Evolutionary conservation across 345 rosid species (phyloP).

Genomic region (Laguncularia racemosa): DNA sequence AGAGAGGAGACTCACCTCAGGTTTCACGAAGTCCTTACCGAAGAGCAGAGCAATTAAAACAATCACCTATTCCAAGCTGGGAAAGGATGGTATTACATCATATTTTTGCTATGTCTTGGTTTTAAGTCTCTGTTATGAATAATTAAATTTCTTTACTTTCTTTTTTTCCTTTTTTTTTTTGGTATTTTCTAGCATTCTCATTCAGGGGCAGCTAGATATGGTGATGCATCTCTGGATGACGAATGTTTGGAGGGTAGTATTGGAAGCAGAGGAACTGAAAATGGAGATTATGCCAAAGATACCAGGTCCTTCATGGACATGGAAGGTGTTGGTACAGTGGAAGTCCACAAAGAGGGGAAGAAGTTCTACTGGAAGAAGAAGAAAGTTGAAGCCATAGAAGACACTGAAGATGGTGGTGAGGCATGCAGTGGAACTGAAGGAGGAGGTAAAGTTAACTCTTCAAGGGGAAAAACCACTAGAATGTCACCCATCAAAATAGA

Average conservation of each 20-base stretch:
- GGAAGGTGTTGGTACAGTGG: conserved; percentile 63
- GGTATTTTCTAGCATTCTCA: conserved; percentile 29
- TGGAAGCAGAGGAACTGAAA: conserved; percentile 28
- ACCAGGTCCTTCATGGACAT: conserved; percentile 36
- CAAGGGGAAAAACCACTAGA: conserved; percentile 28
- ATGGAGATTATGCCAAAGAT: conserved; percentile 34
- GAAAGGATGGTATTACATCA: conserved; percentile 53
- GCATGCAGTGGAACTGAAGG: conserved; percentile 85
- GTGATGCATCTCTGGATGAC: conserved; percentile 27
- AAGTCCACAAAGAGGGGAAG: conserved; percentile 52
- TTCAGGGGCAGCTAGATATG: conserved; percentile 34
- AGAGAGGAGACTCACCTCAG: conserved; percentile 59
- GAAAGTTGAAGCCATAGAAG: conserved; percentile 42
- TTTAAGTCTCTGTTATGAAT: background rate
- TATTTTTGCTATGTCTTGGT: conserved; percentile 5
- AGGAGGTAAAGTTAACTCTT: conserved; percentile 38
- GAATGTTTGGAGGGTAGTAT: conserved; percentile 35
- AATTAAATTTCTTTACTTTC: conserved; percentile 3
- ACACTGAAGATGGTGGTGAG: conserved; percentile 64
- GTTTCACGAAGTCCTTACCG: conserved; percentile 36
- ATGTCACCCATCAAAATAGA: conserved; percentile 35
- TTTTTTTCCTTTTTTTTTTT: background rate
- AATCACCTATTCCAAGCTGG: conserved; percentile 54
- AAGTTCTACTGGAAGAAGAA: conserved; percentile 49
- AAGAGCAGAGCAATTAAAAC: conserved; percentile 31